Evolutionary conservation across 179 eudicot genomes (phyloP), one percentile per base, ranked within the genome.

Genomic region (Sideroxylon spinosum): DNA sequence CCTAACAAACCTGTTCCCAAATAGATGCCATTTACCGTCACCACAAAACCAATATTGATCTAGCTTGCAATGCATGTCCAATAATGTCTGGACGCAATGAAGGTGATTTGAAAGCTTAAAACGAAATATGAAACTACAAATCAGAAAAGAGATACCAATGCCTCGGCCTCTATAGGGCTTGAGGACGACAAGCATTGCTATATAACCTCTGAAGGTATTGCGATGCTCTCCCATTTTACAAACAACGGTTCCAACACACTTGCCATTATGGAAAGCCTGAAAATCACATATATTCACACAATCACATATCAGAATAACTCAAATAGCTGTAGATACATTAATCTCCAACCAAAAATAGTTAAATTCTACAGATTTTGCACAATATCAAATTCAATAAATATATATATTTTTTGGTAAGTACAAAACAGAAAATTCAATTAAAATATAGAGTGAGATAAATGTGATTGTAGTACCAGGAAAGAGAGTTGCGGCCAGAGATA

Each of bases 171-270:
- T 86, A 73, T 91, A 91, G 79, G 97, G 87, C 81, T 89, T 91
- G 85, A 93, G 90, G 29, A 95, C 99, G 49, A 95, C 98, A n/a
- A 95, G 95, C 99, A 95, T 95, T 56, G 98, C 99, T 55, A 95
- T 93, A 86, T 95, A 95, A 50, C 99, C 99, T 88, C 99, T 87
- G 75, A 85, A 92, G 53, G 92, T 90, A 78, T 78, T 84, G 6
- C 99, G 92, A 84, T 93, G 99, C 44, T 90, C 98, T 49, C 98
- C 98, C 99, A 95, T 95, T 79, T 95, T 95, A 81, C 97, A 93
- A 19, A 95, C 97, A 44, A 95, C 95, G 2, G 99, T 95, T 52
- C 99, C 99, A n/a, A 95, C 83, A 72, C 99, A 95, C 79, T 85
- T 87, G 78, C 93, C 97, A 71, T 79, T 86, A 64, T 95, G 98